A percentile compares a stretch with the other conserved stretches of the same genome.
Evolutionary conservation across 345 rosid genomes (phyloP).

Genomic region (Heritiera littoralis): DNA sequence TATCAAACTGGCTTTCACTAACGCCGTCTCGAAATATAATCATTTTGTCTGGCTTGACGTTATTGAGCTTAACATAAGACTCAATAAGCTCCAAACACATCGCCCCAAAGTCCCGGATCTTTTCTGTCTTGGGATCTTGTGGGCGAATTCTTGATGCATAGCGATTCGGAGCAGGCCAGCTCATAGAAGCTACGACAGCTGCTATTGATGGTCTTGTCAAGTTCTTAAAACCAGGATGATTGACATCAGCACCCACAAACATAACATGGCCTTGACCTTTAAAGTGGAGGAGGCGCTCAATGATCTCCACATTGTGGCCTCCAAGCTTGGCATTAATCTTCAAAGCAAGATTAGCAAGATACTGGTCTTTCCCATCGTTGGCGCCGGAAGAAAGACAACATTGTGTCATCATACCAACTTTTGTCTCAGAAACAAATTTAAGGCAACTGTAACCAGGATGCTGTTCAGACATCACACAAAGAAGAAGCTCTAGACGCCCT

Average conservation of each 20-base stretch:
- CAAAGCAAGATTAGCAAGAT: conserved; percentile 66
- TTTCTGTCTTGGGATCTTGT: conserved; percentile 56
- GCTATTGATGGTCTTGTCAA: conserved; percentile 67
- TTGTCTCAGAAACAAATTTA: conserved; percentile 76
- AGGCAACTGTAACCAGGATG: conserved; percentile 66
- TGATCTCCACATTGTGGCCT: conserved; percentile 73
- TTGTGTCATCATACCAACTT: conserved; percentile 74
- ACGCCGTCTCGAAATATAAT: conserved; percentile 89
- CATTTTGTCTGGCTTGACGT: conserved; percentile 51
- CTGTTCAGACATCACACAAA: conserved; percentile 69
- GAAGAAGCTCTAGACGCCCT: conserved; percentile 48
- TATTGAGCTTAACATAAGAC: conserved; percentile 41
- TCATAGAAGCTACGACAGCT: conserved; percentile 73
- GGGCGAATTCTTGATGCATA: conserved; percentile 69
- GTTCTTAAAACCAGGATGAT: conserved; percentile 63
- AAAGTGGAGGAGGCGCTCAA: conserved; percentile 50
- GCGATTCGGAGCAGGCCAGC: conserved; percentile 79
- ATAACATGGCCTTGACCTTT: conserved; percentile 48
- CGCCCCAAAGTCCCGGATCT: conserved; percentile 56
- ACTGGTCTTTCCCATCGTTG: conserved; percentile 49
- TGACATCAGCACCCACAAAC: conserved; percentile 89
- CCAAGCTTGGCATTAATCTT: conserved; percentile 91
- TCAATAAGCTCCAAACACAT: conserved; percentile 67
- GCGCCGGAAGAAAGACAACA: conserved; percentile 61
- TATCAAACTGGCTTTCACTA: conserved; percentile 76